Percentiles rank a stretch among this genome's conserved stretches.
These are phyloP conservation scores for Lactifluus subvellereus DNA, from an alignment of 768 basidiomycete species.

Conservation along the genomic window DNA sequence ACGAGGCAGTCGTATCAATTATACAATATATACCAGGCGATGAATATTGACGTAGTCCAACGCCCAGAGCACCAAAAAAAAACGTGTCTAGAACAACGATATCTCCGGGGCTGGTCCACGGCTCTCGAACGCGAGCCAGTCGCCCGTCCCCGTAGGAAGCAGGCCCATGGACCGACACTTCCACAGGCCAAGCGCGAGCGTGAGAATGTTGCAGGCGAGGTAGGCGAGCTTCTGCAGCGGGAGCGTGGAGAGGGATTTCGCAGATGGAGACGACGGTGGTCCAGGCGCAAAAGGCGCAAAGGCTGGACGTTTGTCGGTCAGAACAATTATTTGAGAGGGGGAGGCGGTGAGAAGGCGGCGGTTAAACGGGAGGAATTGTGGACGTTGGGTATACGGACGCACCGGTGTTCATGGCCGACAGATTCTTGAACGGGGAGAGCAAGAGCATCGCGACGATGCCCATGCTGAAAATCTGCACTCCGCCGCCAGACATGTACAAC, in stretches of 20 bases:
- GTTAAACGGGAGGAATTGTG: background rate
- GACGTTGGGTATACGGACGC: constrained; percentile 26
- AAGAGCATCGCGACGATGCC: constrained; percentile 94
- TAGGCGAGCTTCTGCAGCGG: constrained; percentile 66
- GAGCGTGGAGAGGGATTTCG: constrained; percentile 47
- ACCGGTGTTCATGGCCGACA: constrained; percentile 76
- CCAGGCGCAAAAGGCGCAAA: constrained; percentile 70
- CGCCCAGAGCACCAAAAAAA: background rate
- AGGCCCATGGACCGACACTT: constrained; percentile 93
- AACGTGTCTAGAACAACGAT: constrained; percentile 11
- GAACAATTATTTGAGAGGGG: background rate
- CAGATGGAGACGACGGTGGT: constrained; percentile 39
- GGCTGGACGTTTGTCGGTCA: constrained; percentile 35
- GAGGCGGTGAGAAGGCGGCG: background rate
- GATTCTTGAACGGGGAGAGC: constrained; percentile 77
- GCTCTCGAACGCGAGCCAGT: constrained; percentile 93
- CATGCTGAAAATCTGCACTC: constrained; percentile 95
- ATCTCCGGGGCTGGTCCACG: constrained; percentile 53
- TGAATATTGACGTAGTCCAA: background rate
- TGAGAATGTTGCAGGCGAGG: constrained; percentile 66
- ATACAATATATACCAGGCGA: no score
- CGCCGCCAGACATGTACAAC: constrained; percentile 97
- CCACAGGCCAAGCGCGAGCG: constrained; percentile 81
- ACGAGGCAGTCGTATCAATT: no score
- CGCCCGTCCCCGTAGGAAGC: constrained; percentile 83